Evolutionary conservation across 176 grass and related monocot genomes (phyloP).

Genomic region (Zea luxurians): DNA sequence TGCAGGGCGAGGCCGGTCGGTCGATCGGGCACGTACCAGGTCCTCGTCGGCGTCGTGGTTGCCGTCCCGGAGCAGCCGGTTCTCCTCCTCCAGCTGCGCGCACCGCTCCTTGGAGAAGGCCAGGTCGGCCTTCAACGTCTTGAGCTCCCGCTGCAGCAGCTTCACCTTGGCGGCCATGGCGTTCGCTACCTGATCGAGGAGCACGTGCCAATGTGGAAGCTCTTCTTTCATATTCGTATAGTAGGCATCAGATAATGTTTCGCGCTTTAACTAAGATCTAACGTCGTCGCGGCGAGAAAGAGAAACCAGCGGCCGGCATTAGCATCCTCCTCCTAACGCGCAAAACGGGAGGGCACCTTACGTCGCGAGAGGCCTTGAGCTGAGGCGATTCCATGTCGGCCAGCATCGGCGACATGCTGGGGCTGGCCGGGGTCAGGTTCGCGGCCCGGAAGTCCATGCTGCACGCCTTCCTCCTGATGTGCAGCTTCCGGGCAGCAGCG

Average conservation of each 20-base stretch:
- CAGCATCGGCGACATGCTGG: constrained; percentile 39
- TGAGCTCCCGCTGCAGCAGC: constrained; percentile 77
- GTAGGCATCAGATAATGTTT: background rate
- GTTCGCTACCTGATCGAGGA: constrained; percentile 59
- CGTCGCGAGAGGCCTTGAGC: constrained; percentile 90
- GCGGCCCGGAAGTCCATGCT: constrained; percentile 51
- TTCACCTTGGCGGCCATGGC: constrained; percentile 95
- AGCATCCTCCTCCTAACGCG: background rate
- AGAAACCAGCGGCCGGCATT: background rate
- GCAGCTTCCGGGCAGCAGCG: constrained; percentile 55
- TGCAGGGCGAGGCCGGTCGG: background rate
- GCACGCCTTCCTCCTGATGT: constrained; percentile 63
- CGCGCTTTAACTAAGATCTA: background rate
- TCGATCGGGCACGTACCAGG: constrained; percentile 43
- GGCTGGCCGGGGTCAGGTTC: constrained; percentile 15
- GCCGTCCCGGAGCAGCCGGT: constrained; percentile 58
- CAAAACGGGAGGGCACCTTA: constrained; percentile 72
- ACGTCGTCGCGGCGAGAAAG: background rate
- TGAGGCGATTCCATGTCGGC: constrained; percentile 62
- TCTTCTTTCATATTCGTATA: constrained; percentile 13
- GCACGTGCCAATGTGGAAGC: background rate
- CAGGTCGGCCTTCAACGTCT: constrained; percentile 80
- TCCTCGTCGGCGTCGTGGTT: constrained; percentile 77
- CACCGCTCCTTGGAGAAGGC: constrained; percentile 82
- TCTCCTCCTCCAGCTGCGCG: constrained; percentile 90